Conservation (phyloP, 495 filamentous ascomycete genomes). For the Hypoxylon lenormandii region DNA sequence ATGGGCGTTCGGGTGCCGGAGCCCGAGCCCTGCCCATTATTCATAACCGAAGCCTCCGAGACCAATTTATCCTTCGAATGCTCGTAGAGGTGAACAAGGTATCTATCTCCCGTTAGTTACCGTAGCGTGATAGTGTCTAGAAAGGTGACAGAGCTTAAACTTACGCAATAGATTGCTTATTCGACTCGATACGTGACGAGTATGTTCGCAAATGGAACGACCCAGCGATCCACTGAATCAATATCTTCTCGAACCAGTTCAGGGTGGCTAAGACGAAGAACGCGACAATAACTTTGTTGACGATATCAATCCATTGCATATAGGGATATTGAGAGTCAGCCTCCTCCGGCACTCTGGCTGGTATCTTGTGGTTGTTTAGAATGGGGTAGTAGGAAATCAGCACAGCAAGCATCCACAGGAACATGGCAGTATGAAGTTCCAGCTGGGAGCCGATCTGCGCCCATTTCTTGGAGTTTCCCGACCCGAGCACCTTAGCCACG, state of each 20-base stretch:
- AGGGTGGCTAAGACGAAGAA: constrained; percentile 81
- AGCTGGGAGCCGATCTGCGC: constrained; percentile 86
- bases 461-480: constrained; percentile 90
- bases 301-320: constrained; percentile 75
- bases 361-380: constrained; percentile 78
- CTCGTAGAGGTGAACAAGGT: constrained; percentile 82
- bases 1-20: constrained; percentile 79
- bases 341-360: constrained; percentile 44
- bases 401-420: constrained; percentile 91
- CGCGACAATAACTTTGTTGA: constrained; percentile 88
- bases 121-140: not conserved
- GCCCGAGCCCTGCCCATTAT: constrained; percentile 39
- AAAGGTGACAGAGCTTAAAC: constrained; percentile 28
- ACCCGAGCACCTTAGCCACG: constrained; percentile 80
- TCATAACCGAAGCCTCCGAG: constrained; percentile 74
- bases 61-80: constrained; percentile 80
- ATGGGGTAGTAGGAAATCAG: constrained; percentile 77
- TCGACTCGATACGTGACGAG: constrained; percentile 88
- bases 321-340: constrained; percentile 63
- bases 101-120: constrained; percentile 51
- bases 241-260: constrained; percentile 91
- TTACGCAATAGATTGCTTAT: constrained; percentile 84
- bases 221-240: constrained; percentile 94
- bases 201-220: constrained; percentile 94
- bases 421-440: constrained; percentile 85